phyloP scores from a whole-genome alignment of 306 rosid genomes.

The Prunus davidiana region DNA sequence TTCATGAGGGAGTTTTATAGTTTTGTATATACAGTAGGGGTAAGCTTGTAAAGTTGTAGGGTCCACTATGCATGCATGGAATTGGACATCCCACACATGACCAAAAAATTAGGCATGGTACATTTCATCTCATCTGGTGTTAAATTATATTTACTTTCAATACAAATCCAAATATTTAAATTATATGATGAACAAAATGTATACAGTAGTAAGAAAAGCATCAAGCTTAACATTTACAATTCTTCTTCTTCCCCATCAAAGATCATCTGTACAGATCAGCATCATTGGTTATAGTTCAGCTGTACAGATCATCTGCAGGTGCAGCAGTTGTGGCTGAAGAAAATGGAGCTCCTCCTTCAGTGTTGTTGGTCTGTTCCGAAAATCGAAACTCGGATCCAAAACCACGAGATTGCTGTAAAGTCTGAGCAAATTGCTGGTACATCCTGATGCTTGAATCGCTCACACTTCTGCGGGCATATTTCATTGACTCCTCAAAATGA shows the following conservation, averaged over 20 bases:
- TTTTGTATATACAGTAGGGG: neutral
- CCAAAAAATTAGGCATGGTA: neutral
- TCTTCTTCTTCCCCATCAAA: neutral
- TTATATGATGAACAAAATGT: too few relatives aligned
- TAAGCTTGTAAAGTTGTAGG: neutral
- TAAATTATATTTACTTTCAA: too few relatives aligned
- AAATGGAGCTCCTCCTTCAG: constrained; percentile 41
- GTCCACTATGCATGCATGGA: neutral
- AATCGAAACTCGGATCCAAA: constrained; percentile 59
- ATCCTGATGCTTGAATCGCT: constrained; percentile 67
- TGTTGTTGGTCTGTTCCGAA: constrained; percentile 26
- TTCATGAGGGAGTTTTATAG: neutral
- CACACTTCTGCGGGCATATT: constrained; percentile 68
- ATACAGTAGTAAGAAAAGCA: too few relatives aligned
- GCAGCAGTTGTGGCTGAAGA: constrained; percentile 46
- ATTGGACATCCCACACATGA: neutral
- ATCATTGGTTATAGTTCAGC: constrained; percentile 15
- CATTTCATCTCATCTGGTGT: too few relatives aligned
- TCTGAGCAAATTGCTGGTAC: constrained; percentile 68
- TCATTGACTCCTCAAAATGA: constrained; percentile 68
- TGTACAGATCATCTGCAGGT: constrained; percentile 40
- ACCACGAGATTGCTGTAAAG: constrained; percentile 67
- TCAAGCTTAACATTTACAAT: too few relatives aligned
- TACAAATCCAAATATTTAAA: too few relatives aligned
- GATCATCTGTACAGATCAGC: neutral